Evolutionary conservation across 345 rosid species (phyloP).

Genomic region (Murraya koenigii): DNA sequence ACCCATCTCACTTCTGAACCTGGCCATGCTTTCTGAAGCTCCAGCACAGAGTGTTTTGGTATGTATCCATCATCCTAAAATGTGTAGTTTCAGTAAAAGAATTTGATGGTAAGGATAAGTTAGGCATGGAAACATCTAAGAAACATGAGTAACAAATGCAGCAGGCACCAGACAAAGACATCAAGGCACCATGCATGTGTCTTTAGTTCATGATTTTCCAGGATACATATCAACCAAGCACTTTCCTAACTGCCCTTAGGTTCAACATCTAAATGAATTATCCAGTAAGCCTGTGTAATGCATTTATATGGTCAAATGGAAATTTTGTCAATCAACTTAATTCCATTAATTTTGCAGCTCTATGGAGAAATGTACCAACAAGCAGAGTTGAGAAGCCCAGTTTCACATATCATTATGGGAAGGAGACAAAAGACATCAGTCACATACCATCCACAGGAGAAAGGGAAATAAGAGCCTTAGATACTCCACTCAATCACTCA

Average conservation of each 20-base stretch:
- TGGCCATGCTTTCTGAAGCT: constrained; percentile 98
- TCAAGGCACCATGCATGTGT: background rate
- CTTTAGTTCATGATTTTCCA: background rate
- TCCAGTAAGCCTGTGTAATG: background rate
- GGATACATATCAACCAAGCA: background rate
- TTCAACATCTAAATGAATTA: background rate
- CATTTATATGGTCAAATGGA: background rate
- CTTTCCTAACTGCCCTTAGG: background rate
- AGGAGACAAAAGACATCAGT: background rate
- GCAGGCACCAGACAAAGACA: background rate
- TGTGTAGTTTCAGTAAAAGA: background rate
- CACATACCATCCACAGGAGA: background rate
- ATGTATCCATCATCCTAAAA: constrained; percentile 95
- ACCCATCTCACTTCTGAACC: constrained; percentile 99
- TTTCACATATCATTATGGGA: background rate
- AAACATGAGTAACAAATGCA: background rate
- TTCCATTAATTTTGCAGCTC: background rate
- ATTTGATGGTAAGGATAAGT: background rate
- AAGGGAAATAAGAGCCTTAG: background rate
- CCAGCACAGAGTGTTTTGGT: constrained; percentile 89
- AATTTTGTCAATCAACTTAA: background rate
- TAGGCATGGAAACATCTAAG: background rate
- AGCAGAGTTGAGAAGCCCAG: background rate
- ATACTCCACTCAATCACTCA: background rate
- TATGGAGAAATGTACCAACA: background rate